Conservation (phyloP, 352 stramenopile genomes). For the Globisporangium recalcitrans region DNA sequence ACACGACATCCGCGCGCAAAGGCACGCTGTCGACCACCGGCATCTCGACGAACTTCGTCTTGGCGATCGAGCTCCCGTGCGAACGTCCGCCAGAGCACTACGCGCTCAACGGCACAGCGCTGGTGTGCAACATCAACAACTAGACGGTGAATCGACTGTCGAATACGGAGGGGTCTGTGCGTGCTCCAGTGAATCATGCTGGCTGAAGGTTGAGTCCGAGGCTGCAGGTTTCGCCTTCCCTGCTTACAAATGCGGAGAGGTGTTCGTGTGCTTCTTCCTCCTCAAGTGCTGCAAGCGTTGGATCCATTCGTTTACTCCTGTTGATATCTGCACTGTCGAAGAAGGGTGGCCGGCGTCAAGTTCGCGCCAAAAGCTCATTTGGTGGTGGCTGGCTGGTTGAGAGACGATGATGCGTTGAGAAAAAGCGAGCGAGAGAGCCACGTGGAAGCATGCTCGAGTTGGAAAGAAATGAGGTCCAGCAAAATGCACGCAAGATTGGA, state of each 20-base stretch:
- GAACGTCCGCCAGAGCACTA: slow-evolving; percentile 73
- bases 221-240: background rate
- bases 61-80: slow-evolving; percentile 85
- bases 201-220: background rate
- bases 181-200: background rate
- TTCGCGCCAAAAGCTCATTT: background rate
- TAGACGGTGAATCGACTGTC: background rate
- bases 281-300: background rate
- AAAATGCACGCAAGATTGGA: no score
- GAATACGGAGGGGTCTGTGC: no score
- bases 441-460: background rate
- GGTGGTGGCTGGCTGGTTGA: background rate
- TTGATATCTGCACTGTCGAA: no score
- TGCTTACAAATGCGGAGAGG: background rate
- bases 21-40: slow-evolving; percentile 90
- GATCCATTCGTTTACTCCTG: background rate
- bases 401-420: background rate
- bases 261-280: background rate
- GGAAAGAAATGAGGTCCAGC: no score
- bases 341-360: no score
- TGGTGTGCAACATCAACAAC: slow-evolving; percentile 63
- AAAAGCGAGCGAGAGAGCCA: background rate
- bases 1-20: slow-evolving; percentile 88
- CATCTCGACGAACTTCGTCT: slow-evolving; percentile 91
- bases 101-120: slow-evolving; percentile 86